Conservation (phyloP, 2,329 filamentous ascomycete genomes). For the Penicillium sp. region DNA sequence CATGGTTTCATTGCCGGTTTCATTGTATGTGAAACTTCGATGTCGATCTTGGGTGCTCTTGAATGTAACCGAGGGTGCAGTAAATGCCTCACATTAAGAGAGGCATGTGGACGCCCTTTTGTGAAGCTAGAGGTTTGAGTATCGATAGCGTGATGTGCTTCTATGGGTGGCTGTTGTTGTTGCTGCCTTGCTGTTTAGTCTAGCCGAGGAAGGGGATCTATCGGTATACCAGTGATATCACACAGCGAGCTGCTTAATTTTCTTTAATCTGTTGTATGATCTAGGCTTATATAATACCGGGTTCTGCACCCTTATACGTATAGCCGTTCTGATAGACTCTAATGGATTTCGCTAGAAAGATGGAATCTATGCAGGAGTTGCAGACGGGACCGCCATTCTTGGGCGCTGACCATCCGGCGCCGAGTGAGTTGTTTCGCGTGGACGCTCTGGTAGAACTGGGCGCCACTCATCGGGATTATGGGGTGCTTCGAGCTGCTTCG, state of each 20-base stretch:
- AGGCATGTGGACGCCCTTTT: no score
- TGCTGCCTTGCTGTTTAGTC: no score
- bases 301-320: no score
- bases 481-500: constrained; percentile 36
- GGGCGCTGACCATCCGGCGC: constrained; percentile 11
- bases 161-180: no score
- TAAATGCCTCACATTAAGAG: no score
- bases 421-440: constrained; percentile 16
- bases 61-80: neutral
- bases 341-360: neutral
- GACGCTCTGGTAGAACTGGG: constrained; percentile 19
- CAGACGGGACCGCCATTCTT: constrained; percentile 4
- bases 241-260: no score
- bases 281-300: no score
- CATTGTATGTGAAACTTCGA: constrained; percentile 3
- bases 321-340: neutral
- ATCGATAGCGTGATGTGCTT: no score
- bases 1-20: neutral
- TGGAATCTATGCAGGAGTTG: constrained; percentile 10
- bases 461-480: constrained; percentile 14
- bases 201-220: no score
- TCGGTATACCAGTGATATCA: no score
- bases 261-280: no score
- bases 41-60: neutral
- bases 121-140: no score